Base-by-base conservation (phyloP, 257 asterid genomes). In the Penstemon barbatus region DNA sequence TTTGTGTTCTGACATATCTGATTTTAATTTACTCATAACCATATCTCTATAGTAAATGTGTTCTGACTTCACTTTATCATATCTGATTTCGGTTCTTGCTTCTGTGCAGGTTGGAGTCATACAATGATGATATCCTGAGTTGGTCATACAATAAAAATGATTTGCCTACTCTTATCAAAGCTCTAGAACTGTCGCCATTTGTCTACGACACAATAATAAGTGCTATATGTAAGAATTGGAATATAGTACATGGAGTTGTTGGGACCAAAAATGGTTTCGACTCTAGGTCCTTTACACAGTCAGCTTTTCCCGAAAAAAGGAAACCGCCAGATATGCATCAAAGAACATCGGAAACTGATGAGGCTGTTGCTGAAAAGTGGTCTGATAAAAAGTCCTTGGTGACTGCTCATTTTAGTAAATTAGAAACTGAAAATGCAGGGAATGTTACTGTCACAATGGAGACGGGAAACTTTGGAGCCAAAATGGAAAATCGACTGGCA, bases 91-190 rank as follows among this genome's bases (percentile, higher is more conserved):
- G 33, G 33, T 63, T 53, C 58, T 57, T 50, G 72, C 63, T 60
- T 66, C 59, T 57, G 58, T 84, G 81, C 98, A 94, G 98, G 81
- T 81, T 82, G 69, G 94, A 87, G 79, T 77, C 84, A 57, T 69
- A 77, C 51, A 77, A 81, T 50, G 87, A 52, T 9, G 80, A 77
- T 67, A 76, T 82, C 75, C 78, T 83, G 13, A 77, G 78, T 65
- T 78, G 79, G 68, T 87, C 84, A 75, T 94, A 91, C 78, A 74
- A 75, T 74, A 83, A 77, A 79, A 80, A 82, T 77, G 90, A 89
- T 78, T 74, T 91, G 72, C 81, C 84, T 51, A 43, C 66, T 51
- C 82, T 94, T 65, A 57, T 94, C 72, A 87, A 81, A 77, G 87
- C 83, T 63, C 74, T 94, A 66, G 86, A 84, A 78, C 80, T 89